A percentile compares a stretch with the other conserved stretches of the same genome.
Evolutionary conservation across 176 grass and related monocot species (phyloP).

Genomic region (Carex kokanica): DNA sequence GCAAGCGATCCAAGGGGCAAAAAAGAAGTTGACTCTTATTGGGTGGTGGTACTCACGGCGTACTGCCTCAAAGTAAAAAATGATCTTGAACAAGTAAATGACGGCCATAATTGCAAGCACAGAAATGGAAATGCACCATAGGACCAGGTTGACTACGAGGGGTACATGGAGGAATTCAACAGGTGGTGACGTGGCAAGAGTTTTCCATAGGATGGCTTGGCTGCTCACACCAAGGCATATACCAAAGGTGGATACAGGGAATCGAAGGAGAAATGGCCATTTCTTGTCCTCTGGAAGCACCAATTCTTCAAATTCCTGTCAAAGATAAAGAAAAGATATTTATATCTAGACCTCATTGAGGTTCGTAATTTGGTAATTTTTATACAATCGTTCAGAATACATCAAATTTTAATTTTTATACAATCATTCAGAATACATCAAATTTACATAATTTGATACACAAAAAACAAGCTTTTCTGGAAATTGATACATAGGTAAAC

Average conservation of each 20-base stretch:
- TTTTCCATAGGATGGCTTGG: conserved; percentile 91
- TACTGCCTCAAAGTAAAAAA: conserved; percentile 83
- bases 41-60: conserved; percentile 87
- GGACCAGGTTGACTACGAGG: conserved; percentile 56
- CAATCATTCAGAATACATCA: neutral
- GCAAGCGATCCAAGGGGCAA: conserved; percentile 91
- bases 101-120: conserved; percentile 36
- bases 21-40: conserved; percentile 96
- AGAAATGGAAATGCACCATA: conserved; percentile 66
- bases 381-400: neutral
- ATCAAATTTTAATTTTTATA: neutral
- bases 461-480: neutral
- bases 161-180: conserved; percentile 71
- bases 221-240: conserved; percentile 89
- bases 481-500: neutral
- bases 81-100: conserved; percentile 63
- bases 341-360: neutral
- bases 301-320: conserved; percentile 67
- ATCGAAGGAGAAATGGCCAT: conserved; percentile 96
- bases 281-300: conserved; percentile 69
- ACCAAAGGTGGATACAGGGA: conserved; percentile 78
- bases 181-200: conserved; percentile 64
- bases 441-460: neutral
- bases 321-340: neutral
- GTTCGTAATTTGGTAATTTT: neutral